Evolutionary conservation across 2,329 filamentous ascomycete genomes (phyloP), one percentile per base, ranked within the genome.

Genomic region (Penicillium sp.): DNA sequence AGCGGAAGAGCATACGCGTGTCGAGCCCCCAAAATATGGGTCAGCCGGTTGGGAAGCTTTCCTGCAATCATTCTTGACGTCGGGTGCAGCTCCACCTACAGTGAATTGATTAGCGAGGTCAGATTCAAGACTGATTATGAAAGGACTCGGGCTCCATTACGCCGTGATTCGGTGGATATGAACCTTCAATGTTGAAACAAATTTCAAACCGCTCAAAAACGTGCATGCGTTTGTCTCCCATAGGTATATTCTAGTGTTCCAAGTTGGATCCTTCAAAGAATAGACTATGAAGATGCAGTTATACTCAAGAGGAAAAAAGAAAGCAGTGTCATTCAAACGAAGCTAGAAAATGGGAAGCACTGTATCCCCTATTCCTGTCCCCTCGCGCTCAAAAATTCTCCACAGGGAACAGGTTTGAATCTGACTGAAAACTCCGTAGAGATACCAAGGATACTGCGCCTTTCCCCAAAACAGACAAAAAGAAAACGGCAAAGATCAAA

Each of bases 371-470:
- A 39, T 28, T 49, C 46, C 39, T 32, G 51, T 52, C 51, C 41
- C 35, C 46, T 47, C 28, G 27, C 44, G 48, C 43, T 12, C 6
- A 45, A 42, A 45, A 45, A 39, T 50, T 47, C 49, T 51, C 42
- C 41, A 18, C 29, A 50, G 46, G 48, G 51, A 50, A 50, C 24
- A 43, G 50, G 39, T 50, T 51, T 36, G n/a, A 13, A 34, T 36
- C 38, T 49, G 43, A 56, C 51, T 53, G 18, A 47, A 56, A 60
- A 60, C 56, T 56, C 57, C 54, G 54, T 49, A 51, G 48, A 47
- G 37, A 49, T 52, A 55, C 52, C 48, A 29, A 54, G 38, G 43
- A 49, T 58, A 51, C 52, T 60, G 55, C 61, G 61, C 61, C 61
- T 63, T 63, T 63, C 63, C 59, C 60, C 54, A 56, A 47, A 55